These are phyloP conservation scores for Helminthosporium solani DNA, from an alignment of 2,329 filamentous ascomycete genomes.

Conservation along the genomic window DNA sequence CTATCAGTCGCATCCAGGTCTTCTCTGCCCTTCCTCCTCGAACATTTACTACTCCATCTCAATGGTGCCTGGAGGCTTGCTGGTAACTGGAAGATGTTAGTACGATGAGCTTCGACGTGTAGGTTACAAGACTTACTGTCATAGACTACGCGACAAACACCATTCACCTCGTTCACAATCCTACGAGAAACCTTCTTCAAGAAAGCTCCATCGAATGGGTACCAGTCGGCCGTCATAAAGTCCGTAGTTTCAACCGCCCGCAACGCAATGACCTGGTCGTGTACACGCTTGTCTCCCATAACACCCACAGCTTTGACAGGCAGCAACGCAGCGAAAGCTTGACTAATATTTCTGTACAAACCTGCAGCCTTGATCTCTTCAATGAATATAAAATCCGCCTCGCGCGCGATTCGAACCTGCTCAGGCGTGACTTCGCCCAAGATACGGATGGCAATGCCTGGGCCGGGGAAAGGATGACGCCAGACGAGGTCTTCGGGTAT, in stretches of 20 bases:
- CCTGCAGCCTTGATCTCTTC: constrained; percentile 71
- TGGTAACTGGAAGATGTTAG: constrained; percentile 51
- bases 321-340: constrained; percentile 69
- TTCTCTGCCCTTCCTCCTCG: not conserved
- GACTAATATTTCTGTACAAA: constrained; percentile 69
- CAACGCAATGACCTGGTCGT: constrained; percentile 62
- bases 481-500: constrained; percentile 75
- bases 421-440: constrained; percentile 81
- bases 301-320: constrained; percentile 67
- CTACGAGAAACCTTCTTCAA: constrained; percentile 64
- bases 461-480: constrained; percentile 76
- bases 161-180: constrained; percentile 75
- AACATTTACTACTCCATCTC: constrained; percentile 67
- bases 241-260: constrained; percentile 64
- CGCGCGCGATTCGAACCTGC: constrained; percentile 74
- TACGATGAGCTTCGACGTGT: constrained; percentile 1
- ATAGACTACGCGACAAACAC: constrained; percentile 70
- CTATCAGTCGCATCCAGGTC: not conserved
- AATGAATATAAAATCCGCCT: constrained; percentile 78
- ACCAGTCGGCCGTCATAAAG: constrained; percentile 76
- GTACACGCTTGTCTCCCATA: constrained; percentile 69
- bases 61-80: constrained; percentile 70
- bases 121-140: constrained; percentile 54
- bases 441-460: constrained; percentile 74
- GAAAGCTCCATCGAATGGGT: constrained; percentile 64